A percentile compares a stretch with the other conserved stretches of the same genome.
These are phyloP conservation scores for Lasiodiplodia citricola DNA, from an alignment of 2,329 filamentous ascomycete species.

Conservation along the genomic window DNA sequence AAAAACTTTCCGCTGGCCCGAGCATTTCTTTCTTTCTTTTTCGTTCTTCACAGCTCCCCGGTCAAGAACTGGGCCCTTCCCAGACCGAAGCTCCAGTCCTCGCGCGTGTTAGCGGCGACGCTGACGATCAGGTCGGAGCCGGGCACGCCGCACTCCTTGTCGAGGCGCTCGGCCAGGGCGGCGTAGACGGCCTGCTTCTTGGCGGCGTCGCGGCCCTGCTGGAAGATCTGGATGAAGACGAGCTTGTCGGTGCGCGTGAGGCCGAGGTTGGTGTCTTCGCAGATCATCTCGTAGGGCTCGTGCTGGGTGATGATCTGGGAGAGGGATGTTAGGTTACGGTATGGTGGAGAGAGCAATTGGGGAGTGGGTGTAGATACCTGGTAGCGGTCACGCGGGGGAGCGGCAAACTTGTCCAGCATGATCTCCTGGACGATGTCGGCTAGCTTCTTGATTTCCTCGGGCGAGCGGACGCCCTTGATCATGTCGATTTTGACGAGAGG, in stretches of 20 bases:
- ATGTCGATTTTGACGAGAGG: conserved; percentile 41
- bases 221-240: conserved; percentile 41
- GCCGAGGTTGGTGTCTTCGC: conserved; percentile 39
- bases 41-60: conserved; percentile 27
- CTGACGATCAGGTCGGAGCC: conserved; percentile 38
- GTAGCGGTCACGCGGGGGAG: conserved; percentile 37
- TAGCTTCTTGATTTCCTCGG: conserved; percentile 36
- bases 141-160: conserved; percentile 32
- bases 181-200: conserved; percentile 36
- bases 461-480: conserved; percentile 34
- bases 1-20: not conserved
- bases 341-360: too few species aligned
- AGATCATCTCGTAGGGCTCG: conserved; percentile 40
- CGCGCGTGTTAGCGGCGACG: conserved; percentile 33
- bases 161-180: conserved; percentile 33
- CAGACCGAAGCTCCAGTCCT: conserved; percentile 41
- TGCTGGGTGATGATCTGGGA: conserved; percentile 39
- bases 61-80: conserved; percentile 39
- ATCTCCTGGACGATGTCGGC: conserved; percentile 38
- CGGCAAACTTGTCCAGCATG: conserved; percentile 37
- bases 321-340: too few species aligned
- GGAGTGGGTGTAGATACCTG: conserved; percentile 27
- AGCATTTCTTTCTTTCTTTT: not conserved
- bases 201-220: conserved; percentile 37
- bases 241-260: conserved; percentile 35